These are phyloP conservation scores for Russula earlei DNA, from an alignment of 768 basidiomycete genomes.

Conservation along the genomic window DNA sequence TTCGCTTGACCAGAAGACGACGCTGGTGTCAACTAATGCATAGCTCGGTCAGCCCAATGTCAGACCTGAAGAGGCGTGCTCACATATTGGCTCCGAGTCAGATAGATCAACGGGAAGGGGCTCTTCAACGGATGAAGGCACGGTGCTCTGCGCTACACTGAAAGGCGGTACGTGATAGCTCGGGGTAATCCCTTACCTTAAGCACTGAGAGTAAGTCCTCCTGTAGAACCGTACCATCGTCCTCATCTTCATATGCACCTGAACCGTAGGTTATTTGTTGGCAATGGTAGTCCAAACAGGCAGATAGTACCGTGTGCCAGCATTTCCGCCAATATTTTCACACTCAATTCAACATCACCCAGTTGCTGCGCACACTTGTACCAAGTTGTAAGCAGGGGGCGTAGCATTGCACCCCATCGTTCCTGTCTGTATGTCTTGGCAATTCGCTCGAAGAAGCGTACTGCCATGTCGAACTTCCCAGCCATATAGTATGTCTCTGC, in stretches of 20 bases:
- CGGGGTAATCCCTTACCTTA: constrained; percentile 37
- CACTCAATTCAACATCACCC: constrained; percentile 66
- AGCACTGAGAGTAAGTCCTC: constrained; percentile 68
- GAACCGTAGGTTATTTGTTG: neutral
- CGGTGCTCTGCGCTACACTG: constrained; percentile 47
- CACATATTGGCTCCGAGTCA: constrained; percentile 57
- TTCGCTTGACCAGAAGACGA: constrained; percentile 64
- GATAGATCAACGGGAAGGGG: constrained; percentile 52
- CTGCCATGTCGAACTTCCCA: constrained; percentile 78
- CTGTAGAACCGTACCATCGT: constrained; percentile 44
- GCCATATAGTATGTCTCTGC: constrained; percentile 77
- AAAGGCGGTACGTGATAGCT: neutral
- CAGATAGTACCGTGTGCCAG: constrained; percentile 56
- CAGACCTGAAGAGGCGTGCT: constrained; percentile 23
- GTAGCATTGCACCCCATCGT: too few relatives aligned
- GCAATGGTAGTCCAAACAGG: neutral
- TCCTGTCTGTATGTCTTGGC: too few relatives aligned
- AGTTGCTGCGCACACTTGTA: constrained; percentile 74
- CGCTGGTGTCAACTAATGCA: constrained; percentile 47
- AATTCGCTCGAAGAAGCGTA: constrained; percentile 31
- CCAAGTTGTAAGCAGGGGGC: constrained; percentile 39
- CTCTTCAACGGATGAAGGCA: constrained; percentile 49
- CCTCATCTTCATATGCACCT: constrained; percentile 32
- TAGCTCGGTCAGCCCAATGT: neutral
- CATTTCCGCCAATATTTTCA: constrained; percentile 73